Base-by-base conservation (phyloP, 345 rosid species). In the Syzygium grande region DNA sequence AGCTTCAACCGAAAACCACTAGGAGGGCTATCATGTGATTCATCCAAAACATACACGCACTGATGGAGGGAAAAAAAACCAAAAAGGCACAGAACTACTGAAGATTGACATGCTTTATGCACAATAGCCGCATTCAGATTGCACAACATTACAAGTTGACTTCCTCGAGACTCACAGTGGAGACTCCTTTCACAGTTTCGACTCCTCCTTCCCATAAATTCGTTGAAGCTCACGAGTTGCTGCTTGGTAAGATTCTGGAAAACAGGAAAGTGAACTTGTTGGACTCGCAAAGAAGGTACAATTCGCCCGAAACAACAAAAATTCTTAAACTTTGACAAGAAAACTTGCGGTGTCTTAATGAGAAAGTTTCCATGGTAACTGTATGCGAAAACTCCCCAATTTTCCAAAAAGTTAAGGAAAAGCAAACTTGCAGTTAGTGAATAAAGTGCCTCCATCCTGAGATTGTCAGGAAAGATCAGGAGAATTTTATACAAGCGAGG, bases 191-290 rank as follows among this genome's bases (percentile, higher is more conserved):
- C 88, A 94, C 43, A 93, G 86, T 85, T 92, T 90, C 84, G 90
- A 91, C 80, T 94, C 96, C 90, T 95, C 98, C 92, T 94, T 95
- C 79, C 98, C 97, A 88, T 96, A 96, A 51, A 96, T 95, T 41
- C 98, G 95, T 86, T 96, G 97, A 88, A 97, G 97, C 92, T 96
- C 98, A 4, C 96, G 91, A n/a, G 97, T 97, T 21, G 99, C 98
- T 3, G 97, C 98, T 92, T 92, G 97, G 90, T 92, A 97, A 54
- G 99, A 97, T 88, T 97, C 98, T 96, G 94, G 14, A 46, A 89
- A 87, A 7, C 22, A 78, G 16, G 46, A 59, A 15, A 55, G 22
- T 49, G 85, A 84, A 8, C 23, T 84, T n/a, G 16, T 38, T 11
- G 23, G 77, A 83, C 46, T 25, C 73, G 55, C 84, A 17, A 43